Base-by-base conservation (phyloP, 2,329 filamentous ascomycete genomes). In the Penicillium corylophilum region DNA sequence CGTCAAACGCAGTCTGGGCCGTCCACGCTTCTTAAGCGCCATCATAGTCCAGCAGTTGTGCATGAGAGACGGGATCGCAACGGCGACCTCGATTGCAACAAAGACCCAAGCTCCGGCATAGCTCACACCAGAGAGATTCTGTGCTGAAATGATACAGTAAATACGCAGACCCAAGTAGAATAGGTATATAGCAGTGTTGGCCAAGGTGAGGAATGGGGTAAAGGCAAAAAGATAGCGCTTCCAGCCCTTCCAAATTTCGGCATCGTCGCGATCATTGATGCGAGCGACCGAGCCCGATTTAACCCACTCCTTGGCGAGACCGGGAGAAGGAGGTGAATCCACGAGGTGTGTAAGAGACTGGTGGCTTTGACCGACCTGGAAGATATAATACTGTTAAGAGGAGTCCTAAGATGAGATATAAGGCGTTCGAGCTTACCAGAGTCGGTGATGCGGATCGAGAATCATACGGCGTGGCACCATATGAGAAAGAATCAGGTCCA, bases 21-120 rank as follows among this genome's bases (percentile, higher is more conserved):
- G 72, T 15, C 73, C 71, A 22, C 82, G 72, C 68, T 77, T 78
- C 69, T 82, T 82, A 56, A 83, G 67, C 0, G 80, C 77, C 70
- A 77, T 76, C 74, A 84, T 78, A 1, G 80, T 82, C 79, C 80
- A 83, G 33, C 76, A 70, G 59, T 82, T 81, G 70, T 84, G 81
- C 71, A 82, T 75, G 31, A 83, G 67, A 3, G 79, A 75, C 5
- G 81, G 82, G 46, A 82, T 73, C 5, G 79, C 78, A 7, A 79
- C 74, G n/a, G 72, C 69, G 35, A 82, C 64, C 28, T 84, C 81
- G 50, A 83, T 74, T 22, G 70, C 77, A 48, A 84, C 79, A 57
- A 84, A 84, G 6, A 82, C 62, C 81, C 81, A 84, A 2, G 81
- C 81, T 40, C 78, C 75, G 4, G 73, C 70, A 54, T 77, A 84